Conservation (phyloP, 176 grass and related monocot species). For the Chloris gayana region DNA sequence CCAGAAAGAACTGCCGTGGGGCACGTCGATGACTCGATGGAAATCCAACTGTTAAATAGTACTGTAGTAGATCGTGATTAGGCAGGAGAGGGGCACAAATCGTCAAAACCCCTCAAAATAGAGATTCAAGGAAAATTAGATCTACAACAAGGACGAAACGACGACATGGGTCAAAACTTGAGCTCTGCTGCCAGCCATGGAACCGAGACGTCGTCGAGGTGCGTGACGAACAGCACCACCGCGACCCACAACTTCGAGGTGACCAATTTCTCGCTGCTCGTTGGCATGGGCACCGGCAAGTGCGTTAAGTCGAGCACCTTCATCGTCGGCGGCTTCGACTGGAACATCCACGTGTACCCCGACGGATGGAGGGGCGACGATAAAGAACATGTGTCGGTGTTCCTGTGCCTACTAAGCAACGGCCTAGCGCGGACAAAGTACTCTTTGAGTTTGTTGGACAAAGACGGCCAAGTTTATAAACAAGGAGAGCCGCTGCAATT, state of each 20-base stretch:
- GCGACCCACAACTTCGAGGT: conserved; percentile 44
- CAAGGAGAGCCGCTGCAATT: not conserved
- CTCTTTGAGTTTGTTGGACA: too few species aligned
- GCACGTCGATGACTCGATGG: too few species aligned
- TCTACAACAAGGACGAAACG: too few species aligned
- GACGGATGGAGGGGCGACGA: conserved; percentile 13
- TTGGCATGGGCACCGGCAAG: conserved; percentile 38
- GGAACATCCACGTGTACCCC: conserved; percentile 47
- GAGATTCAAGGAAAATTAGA: too few species aligned
- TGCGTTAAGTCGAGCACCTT: conserved; percentile 46
- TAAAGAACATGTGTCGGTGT: conserved; percentile 35
- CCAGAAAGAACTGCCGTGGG: too few species aligned
- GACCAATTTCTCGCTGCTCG: conserved; percentile 37
- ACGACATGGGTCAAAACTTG: too few species aligned
- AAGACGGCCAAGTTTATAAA: not conserved
- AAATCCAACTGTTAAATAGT: too few species aligned
- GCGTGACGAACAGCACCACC: conserved; percentile 36
- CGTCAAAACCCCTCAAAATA: too few species aligned
- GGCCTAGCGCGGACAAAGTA: not conserved
- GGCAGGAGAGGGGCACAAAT: too few species aligned
- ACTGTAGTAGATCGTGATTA: too few species aligned
- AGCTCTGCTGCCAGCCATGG: too few species aligned
- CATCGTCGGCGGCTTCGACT: conserved; percentile 43
- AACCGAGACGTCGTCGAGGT: conserved; percentile 37
- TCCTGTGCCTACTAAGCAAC: not conserved